A percentile compares a stretch with the other conserved stretches of the same genome.
phyloP scores from a whole-genome alignment of 192 early-diverging fungal species.

The Umbelopsis ramanniana region DNA sequence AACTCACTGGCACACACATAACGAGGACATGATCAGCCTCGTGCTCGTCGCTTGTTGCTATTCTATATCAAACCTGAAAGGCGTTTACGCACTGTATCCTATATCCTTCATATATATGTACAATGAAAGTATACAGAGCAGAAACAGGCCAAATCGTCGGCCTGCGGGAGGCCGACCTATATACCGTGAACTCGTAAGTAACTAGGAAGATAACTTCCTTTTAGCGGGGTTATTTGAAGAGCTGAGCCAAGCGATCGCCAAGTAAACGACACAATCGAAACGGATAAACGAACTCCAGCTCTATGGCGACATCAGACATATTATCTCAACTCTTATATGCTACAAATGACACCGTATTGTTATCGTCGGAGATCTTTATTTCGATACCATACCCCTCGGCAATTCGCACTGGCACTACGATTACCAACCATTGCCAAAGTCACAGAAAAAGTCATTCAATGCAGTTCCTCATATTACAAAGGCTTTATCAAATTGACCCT shows the following conservation, averaged over 20 bases:
- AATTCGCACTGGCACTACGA: neutral
- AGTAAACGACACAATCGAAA: neutral
- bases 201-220: neutral
- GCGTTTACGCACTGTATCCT: neutral
- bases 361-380: constrained; percentile 5
- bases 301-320: too few species aligned
- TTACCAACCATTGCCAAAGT: neutral
- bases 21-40: constrained; percentile 13
- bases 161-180: constrained; percentile 9
- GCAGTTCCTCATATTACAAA: too few species aligned
- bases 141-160: constrained; percentile 54
- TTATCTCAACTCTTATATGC: too few species aligned
- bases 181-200: constrained; percentile 24
- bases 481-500: too few species aligned
- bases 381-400: neutral
- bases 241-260: neutral
- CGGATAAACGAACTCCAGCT: neutral
- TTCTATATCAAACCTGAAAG: neutral
- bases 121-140: constrained; percentile 60
- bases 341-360: too few species aligned
- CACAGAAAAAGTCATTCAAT: too few species aligned
- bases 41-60: constrained; percentile 1
- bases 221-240: neutral
- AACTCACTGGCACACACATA: neutral
- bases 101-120: constrained; percentile 12